Evolutionary conservation across 805 yeast species (phyloP).

Genomic region (Aciculoconidium aculeatum): DNA sequence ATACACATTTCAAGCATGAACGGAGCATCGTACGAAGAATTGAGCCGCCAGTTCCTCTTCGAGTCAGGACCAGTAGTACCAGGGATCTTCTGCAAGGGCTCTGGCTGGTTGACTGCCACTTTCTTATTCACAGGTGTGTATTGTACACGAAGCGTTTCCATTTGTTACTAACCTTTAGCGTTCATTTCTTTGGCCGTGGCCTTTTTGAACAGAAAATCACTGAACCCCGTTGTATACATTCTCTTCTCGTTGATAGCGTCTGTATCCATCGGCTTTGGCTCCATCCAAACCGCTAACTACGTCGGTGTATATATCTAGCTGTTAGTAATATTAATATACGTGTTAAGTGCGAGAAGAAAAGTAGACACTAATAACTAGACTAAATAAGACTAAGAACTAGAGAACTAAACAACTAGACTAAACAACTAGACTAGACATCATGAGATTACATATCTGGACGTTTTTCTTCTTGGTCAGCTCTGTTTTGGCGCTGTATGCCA

Average conservation of each 20-base stretch:
- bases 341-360: no score
- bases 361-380: no score
- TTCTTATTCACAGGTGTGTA: conserved; percentile 22
- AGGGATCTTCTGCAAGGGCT: conserved; percentile 11
- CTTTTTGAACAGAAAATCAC: conserved; percentile 23
- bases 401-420: no score
- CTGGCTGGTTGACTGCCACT: conserved; percentile 16
- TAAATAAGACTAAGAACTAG: no score
- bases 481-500: no score
- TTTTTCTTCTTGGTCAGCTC: no score
- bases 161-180: conserved; percentile 18
- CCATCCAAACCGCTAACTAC: conserved; percentile 33
- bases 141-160: not conserved
- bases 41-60: conserved; percentile 14
- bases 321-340: not conserved
- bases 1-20: conserved; percentile 10
- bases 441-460: no score
- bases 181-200: conserved; percentile 25
- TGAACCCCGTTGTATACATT: conserved; percentile 18
- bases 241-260: conserved; percentile 30
- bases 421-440: no score
- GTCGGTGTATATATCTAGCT: conserved; percentile 38
- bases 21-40: conserved; percentile 26
- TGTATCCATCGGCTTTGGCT: conserved; percentile 30
- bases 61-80: conserved; percentile 20